Conservation (phyloP, 257 asterid species). For the Solanum chilense region DNA sequence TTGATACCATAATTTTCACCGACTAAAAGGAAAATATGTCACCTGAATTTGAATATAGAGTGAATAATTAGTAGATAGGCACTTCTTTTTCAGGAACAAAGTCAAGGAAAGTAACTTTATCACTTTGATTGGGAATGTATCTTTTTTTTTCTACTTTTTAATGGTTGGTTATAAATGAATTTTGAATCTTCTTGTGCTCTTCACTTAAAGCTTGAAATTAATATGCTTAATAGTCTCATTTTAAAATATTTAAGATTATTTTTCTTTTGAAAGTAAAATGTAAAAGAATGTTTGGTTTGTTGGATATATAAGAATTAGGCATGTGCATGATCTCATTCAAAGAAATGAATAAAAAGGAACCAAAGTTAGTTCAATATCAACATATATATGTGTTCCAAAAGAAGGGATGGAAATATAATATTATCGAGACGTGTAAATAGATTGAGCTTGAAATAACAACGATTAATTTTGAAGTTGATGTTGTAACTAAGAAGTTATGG, state of each 20-base stretch:
- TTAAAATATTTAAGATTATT: not conserved
- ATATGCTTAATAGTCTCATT: not conserved
- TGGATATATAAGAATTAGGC: not conserved
- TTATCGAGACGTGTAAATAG: not conserved
- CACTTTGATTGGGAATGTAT: not conserved
- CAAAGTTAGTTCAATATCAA: not conserved
- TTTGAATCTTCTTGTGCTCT: not conserved
- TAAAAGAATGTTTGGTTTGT: not conserved
- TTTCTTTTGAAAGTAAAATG: not conserved
- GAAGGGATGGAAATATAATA: not conserved
- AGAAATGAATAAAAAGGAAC: not conserved
- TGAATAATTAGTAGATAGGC: not conserved
- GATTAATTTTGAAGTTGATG: not conserved
- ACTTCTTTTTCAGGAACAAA: not conserved
- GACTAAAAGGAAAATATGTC: not conserved
- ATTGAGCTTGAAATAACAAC: not conserved
- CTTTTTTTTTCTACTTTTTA: not conserved
- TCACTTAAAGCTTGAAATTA: not conserved
- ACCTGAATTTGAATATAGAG: not conserved
- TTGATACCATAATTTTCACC: not conserved
- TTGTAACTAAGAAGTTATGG: not conserved
- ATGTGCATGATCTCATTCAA: not conserved
- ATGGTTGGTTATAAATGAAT: not conserved
- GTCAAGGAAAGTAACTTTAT: not conserved
- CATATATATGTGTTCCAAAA: not conserved